Conservation (phyloP, 306 rosid species). For the Acmispon strigosus region DNA sequence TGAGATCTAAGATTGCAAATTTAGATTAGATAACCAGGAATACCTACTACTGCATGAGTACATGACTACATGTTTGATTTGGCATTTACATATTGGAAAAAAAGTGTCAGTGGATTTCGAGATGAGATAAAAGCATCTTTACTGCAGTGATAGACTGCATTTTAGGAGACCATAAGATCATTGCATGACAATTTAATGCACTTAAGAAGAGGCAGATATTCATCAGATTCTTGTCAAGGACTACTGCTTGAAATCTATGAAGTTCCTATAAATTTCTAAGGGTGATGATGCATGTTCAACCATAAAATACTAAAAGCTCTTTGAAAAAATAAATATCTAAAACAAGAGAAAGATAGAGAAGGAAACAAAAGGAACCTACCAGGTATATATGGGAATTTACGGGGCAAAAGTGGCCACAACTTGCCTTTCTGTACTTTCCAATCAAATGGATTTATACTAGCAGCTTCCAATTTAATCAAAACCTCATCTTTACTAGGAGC, state of each 20-base stretch:
- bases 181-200: too few species aligned
- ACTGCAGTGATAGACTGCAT: neutral
- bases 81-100: neutral
- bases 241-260: neutral
- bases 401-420: slow-evolving; percentile 53
- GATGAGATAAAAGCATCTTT: too few species aligned
- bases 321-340: neutral
- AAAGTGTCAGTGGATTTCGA: too few species aligned
- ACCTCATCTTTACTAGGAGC: slow-evolving; percentile 52
- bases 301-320: neutral
- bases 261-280: neutral
- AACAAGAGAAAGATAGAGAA: neutral
- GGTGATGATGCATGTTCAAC: neutral
- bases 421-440: slow-evolving; percentile 75
- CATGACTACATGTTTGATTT: neutral
- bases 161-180: neutral
- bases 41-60: neutral
- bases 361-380: slow-evolving; percentile 29
- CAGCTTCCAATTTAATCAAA: slow-evolving; percentile 70
- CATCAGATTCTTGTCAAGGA: neutral
- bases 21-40: neutral
- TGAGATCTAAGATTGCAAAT: neutral
- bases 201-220: too few species aligned
- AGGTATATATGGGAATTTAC: slow-evolving; percentile 61
- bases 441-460: slow-evolving; percentile 65